These are phyloP conservation scores for Aciculosporium take DNA, from an alignment of 2,329 filamentous ascomycete species.

Conservation along the genomic window DNA sequence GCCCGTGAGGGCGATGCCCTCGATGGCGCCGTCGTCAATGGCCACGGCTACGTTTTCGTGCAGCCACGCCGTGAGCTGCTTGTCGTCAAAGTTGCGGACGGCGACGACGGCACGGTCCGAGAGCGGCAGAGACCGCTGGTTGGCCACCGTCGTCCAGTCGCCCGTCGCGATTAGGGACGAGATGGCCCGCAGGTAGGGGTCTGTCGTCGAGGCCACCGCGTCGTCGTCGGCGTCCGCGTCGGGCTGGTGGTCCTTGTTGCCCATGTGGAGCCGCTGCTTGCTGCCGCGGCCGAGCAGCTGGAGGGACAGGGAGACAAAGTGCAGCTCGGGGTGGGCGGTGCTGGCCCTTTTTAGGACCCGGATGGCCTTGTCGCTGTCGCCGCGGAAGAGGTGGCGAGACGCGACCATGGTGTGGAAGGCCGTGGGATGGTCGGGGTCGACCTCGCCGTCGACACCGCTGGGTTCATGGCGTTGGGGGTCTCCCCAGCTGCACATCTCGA, in stretches of 20 bases:
- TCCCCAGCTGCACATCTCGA: constrained; percentile 64
- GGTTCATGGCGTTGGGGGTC: constrained; percentile 34
- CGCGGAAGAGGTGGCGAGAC: constrained; percentile 61
- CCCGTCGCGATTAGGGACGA: constrained; percentile 64
- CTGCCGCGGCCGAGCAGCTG: constrained; percentile 44
- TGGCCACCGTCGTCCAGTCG: constrained; percentile 60
- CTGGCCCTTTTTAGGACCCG: constrained; percentile 56
- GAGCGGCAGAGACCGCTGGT: constrained; percentile 59
- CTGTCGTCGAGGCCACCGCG: constrained; percentile 46
- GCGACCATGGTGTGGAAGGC: constrained; percentile 57
- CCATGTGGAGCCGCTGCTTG: constrained; percentile 18
- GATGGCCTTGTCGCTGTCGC: constrained; percentile 53
- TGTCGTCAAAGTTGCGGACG: constrained; percentile 49
- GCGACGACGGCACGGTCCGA: constrained; percentile 63
- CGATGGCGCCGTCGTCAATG: constrained; percentile 54
- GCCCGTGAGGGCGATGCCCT: constrained; percentile 65
- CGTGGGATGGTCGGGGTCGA: constrained; percentile 33
- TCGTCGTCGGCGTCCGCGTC: too few relatives aligned
- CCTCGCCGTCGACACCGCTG: constrained; percentile 28
- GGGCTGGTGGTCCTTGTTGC: constrained; percentile 37
- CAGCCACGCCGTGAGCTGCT: constrained; percentile 52
- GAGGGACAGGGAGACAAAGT: constrained; percentile 54
- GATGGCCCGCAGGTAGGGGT: constrained; percentile 68
- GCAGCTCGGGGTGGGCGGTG: constrained; percentile 44
- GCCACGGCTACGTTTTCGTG: constrained; percentile 47